A percentile compares a stretch with the other conserved stretches of the same genome.
Conservation (phyloP, 768 basidiomycete genomes). For the Xerocomus spinulosus region DNA sequence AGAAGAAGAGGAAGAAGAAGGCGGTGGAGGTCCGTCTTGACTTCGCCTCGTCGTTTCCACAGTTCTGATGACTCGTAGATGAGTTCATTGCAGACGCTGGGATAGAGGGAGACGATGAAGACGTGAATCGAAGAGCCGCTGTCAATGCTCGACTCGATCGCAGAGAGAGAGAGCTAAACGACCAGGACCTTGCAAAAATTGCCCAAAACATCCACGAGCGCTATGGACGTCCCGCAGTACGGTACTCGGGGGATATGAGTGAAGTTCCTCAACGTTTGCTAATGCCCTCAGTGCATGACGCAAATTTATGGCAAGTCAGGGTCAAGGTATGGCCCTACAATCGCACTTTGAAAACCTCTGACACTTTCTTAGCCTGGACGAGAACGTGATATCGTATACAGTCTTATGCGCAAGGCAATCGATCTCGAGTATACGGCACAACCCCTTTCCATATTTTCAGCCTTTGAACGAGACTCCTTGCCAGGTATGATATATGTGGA, state of each 20-base stretch:
- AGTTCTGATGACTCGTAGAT: constrained; percentile 37
- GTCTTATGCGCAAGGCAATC: constrained; percentile 90
- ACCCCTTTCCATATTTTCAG: constrained; percentile 85
- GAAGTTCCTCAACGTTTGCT: constrained; percentile 88
- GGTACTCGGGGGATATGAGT: constrained; percentile 89
- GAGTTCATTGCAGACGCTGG: constrained; percentile 64
- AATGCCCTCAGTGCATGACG: constrained; percentile 96
- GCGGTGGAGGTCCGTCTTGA: constrained; percentile 43
- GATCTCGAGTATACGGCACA: constrained; percentile 73
- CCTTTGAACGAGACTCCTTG: constrained; percentile 93
- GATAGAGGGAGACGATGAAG: constrained; percentile 64
- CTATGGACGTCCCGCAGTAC: constrained; percentile 63
- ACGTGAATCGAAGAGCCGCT: constrained; percentile 42
- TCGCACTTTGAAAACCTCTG: not conserved
- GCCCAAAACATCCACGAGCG: constrained; percentile 78
- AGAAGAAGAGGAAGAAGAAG: constrained; percentile 81
- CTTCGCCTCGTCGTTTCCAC: not conserved
- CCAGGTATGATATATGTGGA: constrained; percentile 97
- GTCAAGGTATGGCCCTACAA: constrained; percentile 62
- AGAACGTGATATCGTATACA: constrained; percentile 90
- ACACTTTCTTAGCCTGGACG: constrained; percentile 63
- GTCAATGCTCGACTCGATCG: constrained; percentile 70
- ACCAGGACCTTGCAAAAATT: constrained; percentile 78
- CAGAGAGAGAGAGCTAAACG: constrained; percentile 67
- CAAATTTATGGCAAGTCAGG: constrained; percentile 91